These are phyloP conservation scores for Teunomyces kruisii DNA, from an alignment of 805 yeast species.

Conservation along the genomic window DNA sequence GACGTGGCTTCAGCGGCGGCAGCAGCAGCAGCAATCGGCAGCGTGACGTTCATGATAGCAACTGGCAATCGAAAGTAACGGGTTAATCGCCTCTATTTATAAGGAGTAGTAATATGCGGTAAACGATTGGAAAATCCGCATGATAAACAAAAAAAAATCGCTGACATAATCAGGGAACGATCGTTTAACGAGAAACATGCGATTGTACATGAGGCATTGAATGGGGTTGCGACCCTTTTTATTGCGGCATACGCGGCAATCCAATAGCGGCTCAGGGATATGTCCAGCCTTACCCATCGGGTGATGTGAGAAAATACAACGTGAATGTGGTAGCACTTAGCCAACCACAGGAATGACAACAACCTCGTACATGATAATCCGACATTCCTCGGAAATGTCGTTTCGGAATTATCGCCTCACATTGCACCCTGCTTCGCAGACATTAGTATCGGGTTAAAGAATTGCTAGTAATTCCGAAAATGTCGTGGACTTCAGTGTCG, in stretches of 20 bases:
- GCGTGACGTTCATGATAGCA: background rate
- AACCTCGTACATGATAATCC: too few species aligned
- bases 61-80: background rate
- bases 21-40: conserved; percentile 3
- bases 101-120: background rate
- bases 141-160: conserved; percentile 6
- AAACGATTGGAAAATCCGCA: conserved; percentile 3
- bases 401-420: too few species aligned
- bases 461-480: background rate
- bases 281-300: too few species aligned
- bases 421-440: too few species aligned
- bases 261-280: too few species aligned
- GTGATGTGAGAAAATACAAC: too few species aligned
- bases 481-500: too few species aligned
- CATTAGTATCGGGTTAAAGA: too few species aligned
- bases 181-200: conserved; percentile 9
- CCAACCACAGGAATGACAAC: too few species aligned
- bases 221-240: background rate
- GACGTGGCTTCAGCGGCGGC: conserved; percentile 5
- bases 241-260: too few species aligned
- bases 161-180: conserved; percentile 8
- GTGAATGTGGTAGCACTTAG: too few species aligned
- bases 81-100: background rate
- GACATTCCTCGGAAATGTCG: too few species aligned
- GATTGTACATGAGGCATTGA: background rate